These are phyloP conservation scores for Capillidium heterosporum DNA, from an alignment of 371 early-diverging fungal genomes.

Conservation along the genomic window DNA sequence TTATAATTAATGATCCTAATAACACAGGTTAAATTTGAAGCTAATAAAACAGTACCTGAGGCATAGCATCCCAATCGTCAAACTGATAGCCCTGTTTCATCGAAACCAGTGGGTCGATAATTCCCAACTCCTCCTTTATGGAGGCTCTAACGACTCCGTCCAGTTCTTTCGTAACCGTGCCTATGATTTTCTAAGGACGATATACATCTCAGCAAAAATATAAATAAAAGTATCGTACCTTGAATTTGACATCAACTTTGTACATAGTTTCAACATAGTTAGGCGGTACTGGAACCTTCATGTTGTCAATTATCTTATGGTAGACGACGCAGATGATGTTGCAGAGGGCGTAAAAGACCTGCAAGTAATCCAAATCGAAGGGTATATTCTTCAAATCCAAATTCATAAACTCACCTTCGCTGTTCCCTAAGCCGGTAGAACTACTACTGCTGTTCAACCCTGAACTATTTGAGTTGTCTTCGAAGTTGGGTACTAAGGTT, in stretches of 20 bases:
- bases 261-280: not conserved
- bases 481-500: not conserved
- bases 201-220: not conserved
- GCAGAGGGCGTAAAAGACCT: constrained; percentile 5
- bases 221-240: not conserved
- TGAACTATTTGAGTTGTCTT: not conserved
- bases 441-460: not conserved
- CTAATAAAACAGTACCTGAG: too few species aligned
- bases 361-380: constrained; percentile 6
- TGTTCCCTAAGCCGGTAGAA: not conserved
- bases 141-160: not conserved
- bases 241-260: constrained; percentile 3
- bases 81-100: constrained; percentile 1
- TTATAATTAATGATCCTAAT: too few species aligned
- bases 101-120: not conserved
- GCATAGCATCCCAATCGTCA: constrained; percentile 2
- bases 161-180: constrained; percentile 2
- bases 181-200: constrained; percentile 3
- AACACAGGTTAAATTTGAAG: too few species aligned
- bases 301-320: constrained; percentile 2
- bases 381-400: constrained; percentile 3
- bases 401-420: constrained; percentile 7
- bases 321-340: constrained; percentile 4
- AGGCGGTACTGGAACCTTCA: not conserved
- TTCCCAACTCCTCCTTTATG: constrained; percentile 5